phyloP scores from a whole-genome alignment of 2,329 filamentous ascomycete species.

The Fusarium lyarnte region DNA sequence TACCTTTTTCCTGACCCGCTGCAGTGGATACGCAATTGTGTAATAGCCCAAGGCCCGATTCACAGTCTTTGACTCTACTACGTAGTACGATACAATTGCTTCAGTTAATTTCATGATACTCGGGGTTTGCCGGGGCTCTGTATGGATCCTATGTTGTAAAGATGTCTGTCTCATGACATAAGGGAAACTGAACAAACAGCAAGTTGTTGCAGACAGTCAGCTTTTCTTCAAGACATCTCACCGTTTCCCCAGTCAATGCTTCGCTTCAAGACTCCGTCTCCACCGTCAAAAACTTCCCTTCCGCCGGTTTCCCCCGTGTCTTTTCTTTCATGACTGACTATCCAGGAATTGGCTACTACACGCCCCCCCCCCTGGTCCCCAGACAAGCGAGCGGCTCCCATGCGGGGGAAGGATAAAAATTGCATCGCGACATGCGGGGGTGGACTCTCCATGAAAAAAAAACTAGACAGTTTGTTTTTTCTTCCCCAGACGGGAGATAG shows the following conservation, averaged over 20 bases:
- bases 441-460: conserved; percentile 25
- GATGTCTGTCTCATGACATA: conserved; percentile 28
- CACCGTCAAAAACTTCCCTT: conserved; percentile 31
- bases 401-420: conserved; percentile 36
- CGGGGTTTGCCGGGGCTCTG: conserved; percentile 7
- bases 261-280: conserved; percentile 16
- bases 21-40: conserved; percentile 35
- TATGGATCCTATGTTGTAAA: conserved; percentile 31
- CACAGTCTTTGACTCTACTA: not conserved
- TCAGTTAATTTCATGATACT: conserved; percentile 28
- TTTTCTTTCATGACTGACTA: not conserved
- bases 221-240: not conserved
- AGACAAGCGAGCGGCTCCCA: conserved; percentile 37
- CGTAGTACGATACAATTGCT: not conserved
- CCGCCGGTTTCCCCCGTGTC: conserved; percentile 24
- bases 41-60: conserved; percentile 22
- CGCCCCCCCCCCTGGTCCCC: conserved; percentile 29
- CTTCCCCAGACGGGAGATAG: conserved; percentile 26
- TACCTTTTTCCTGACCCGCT: conserved; percentile 21
- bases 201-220: not conserved
- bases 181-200: conserved; percentile 12
- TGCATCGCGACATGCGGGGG: conserved; percentile 34
- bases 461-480: not conserved
- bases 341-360: conserved; percentile 3
- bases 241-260: not conserved